These are phyloP conservation scores for Trypanosoma congolense DNA, from an alignment of 208 protist species.

Conservation along the genomic window DNA sequence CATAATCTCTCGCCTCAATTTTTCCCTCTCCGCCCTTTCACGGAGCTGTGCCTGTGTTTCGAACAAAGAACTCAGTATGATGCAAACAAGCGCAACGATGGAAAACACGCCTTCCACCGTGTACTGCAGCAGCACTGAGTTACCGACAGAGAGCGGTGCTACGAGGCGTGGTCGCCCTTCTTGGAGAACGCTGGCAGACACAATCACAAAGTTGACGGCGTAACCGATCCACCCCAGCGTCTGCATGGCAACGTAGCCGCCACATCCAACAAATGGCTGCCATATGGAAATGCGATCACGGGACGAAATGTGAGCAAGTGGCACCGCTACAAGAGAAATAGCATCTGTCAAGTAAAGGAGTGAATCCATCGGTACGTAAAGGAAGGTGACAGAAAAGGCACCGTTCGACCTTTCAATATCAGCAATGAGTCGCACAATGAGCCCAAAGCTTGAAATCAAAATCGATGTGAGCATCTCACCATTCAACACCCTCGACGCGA, in stretches of 20 bases:
- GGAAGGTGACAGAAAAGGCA: slow-evolving; percentile 13
- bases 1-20: slow-evolving; percentile 8
- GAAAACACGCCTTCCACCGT: slow-evolving; percentile 44
- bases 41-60: slow-evolving; percentile 25
- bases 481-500: slow-evolving; percentile 45
- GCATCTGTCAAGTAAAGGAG: slow-evolving; percentile 33
- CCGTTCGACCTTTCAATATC: slow-evolving; percentile 24
- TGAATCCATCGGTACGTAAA: slow-evolving; percentile 13
- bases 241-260: slow-evolving; percentile 52
- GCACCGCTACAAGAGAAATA: slow-evolving; percentile 36
- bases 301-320: slow-evolving; percentile 59
- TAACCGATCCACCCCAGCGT: slow-evolving; percentile 65
- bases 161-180: slow-evolving; percentile 19
- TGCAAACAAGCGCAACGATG: slow-evolving; percentile 41
- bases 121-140: slow-evolving; percentile 29
- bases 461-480: slow-evolving; percentile 60
- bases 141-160: slow-evolving; percentile 9
- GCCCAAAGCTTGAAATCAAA: slow-evolving; percentile 35
- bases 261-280: slow-evolving; percentile 27
- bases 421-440: slow-evolving; percentile 50
- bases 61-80: slow-evolving; percentile 44
- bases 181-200: slow-evolving; percentile 23
- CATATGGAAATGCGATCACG: slow-evolving; percentile 39
- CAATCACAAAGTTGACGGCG: slow-evolving; percentile 26
- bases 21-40: slow-evolving; percentile 10